These are phyloP conservation scores for Diaporthe sp. DNA, from an alignment of 2,329 filamentous ascomycete genomes.

Conservation along the genomic window DNA sequence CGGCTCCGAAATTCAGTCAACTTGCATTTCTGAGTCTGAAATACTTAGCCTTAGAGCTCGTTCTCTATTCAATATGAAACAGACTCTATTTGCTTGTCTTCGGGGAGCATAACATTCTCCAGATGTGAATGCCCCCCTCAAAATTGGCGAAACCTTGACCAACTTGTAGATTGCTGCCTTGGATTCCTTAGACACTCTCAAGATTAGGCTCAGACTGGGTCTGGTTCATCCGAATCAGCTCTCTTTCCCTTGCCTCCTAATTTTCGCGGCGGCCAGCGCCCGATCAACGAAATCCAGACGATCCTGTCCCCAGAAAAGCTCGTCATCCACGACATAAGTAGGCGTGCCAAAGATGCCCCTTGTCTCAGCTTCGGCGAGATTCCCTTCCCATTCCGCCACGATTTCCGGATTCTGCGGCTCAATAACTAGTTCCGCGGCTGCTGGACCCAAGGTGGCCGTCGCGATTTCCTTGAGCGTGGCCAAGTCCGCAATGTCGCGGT, in stretches of 20 bases:
- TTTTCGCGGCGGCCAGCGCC: not conserved
- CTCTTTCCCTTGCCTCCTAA: not conserved
- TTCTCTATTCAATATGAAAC: not conserved
- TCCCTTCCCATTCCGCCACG: conserved; percentile 9
- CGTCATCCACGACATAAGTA: conserved; percentile 29
- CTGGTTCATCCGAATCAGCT: not conserved
- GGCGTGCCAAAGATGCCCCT: conserved; percentile 28
- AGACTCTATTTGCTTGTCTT: not conserved
- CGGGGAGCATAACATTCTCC: not conserved
- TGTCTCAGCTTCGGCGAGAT: conserved; percentile 22
- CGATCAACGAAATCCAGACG: conserved; percentile 29
- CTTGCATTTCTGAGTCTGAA: not conserved
- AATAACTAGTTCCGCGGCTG: conserved; percentile 1
- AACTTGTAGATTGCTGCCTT: too few relatives aligned
- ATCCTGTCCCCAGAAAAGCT: conserved; percentile 34
- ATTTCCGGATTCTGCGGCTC: not conserved
- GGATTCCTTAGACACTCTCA: not conserved
- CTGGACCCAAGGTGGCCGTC: not conserved
- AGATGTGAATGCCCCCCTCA: too few relatives aligned
- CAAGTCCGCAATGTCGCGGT: conserved; percentile 26
- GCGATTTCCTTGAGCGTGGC: conserved; percentile 22
- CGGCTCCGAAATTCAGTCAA: not conserved
- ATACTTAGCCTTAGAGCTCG: not conserved
- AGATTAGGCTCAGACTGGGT: not conserved
- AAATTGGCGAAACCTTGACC: too few relatives aligned